Conservation (phyloP, 2,329 filamentous ascomycete species). For the Apiospora phragmitis region DNA sequence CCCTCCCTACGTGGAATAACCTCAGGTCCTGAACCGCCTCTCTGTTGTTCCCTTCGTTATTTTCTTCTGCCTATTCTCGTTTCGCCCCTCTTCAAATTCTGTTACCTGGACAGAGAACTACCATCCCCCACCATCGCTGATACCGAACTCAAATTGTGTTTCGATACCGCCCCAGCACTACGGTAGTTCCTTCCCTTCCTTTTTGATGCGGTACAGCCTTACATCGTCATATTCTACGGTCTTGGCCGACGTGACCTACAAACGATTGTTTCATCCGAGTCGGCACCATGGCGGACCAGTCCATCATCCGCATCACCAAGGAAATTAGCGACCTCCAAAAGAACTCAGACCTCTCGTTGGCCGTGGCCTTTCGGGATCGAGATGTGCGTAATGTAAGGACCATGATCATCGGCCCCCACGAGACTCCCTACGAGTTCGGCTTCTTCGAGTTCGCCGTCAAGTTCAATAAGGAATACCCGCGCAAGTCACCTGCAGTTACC, state of each 20-base stretch:
- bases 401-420: conserved; percentile 87
- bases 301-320: conserved; percentile 86
- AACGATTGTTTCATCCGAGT: not conserved
- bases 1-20: conserved; percentile 3
- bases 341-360: conserved; percentile 80
- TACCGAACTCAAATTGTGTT: not conserved
- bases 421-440: conserved; percentile 94
- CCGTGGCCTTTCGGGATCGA: conserved; percentile 81
- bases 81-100: too few relatives aligned
- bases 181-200: not conserved
- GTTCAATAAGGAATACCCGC: conserved; percentile 83
- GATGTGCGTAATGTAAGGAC: conserved; percentile 88
- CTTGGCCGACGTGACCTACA: not conserved
- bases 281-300: conserved; percentile 74
- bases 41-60: not conserved
- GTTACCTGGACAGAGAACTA: too few relatives aligned
- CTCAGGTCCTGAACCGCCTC: not conserved
- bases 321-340: conserved; percentile 86
- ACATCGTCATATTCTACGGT: not conserved
- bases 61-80: not conserved
- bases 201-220: not conserved
- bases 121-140: not conserved
- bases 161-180: not conserved
- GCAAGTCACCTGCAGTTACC: conserved; percentile 60
- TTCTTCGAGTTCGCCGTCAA: conserved; percentile 90